Evolutionary conservation across 2,329 filamentous ascomycete genomes (phyloP).

Genomic region (Trichoderma sp.): DNA sequence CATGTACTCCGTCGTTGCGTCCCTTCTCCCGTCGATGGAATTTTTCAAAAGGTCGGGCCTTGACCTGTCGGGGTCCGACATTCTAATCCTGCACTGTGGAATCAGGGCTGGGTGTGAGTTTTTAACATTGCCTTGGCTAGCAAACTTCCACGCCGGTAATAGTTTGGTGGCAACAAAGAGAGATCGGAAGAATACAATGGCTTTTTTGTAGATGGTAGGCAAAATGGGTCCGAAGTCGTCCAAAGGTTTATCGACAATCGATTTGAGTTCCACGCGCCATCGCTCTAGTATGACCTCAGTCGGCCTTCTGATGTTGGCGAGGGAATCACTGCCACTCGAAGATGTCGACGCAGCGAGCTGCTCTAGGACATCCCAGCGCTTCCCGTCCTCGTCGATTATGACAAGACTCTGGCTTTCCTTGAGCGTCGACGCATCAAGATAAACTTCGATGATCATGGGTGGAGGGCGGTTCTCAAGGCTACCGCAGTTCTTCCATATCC

Average conservation of each 20-base stretch:
- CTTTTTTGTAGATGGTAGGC: conserved; percentile 94
- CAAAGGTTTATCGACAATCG: conserved; percentile 47
- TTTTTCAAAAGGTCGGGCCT: conserved; percentile 64
- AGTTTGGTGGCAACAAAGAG: conserved; percentile 81
- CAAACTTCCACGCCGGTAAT: conserved; percentile 83
- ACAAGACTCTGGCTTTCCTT: conserved; percentile 85
- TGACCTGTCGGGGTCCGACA: conserved; percentile 56
- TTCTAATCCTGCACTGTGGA: conserved; percentile 77
- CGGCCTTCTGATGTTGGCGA: conserved; percentile 46
- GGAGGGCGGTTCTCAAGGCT: conserved; percentile 75
- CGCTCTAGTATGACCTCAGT: conserved; percentile 85
- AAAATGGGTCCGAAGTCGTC: conserved; percentile 65
- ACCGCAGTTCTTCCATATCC: conserved; percentile 78
- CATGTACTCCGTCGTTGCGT: conserved; percentile 67
- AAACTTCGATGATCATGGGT: conserved; percentile 87
- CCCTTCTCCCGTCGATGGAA: conserved; percentile 41
- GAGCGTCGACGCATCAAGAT: conserved; percentile 76
- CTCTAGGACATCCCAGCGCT: conserved; percentile 89
- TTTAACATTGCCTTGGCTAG: conserved; percentile 70
- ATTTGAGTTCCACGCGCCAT: conserved; percentile 82
- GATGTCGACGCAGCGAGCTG: conserved; percentile 68
- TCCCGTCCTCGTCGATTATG: conserved; percentile 83
- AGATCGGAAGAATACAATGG: conserved; percentile 90
- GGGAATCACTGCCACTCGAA: conserved; percentile 50
- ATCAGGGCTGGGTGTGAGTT: conserved; percentile 67